Conservation (phyloP, 225 moss, liverwort and hornwort species). For the Ulota crispa region DNA sequence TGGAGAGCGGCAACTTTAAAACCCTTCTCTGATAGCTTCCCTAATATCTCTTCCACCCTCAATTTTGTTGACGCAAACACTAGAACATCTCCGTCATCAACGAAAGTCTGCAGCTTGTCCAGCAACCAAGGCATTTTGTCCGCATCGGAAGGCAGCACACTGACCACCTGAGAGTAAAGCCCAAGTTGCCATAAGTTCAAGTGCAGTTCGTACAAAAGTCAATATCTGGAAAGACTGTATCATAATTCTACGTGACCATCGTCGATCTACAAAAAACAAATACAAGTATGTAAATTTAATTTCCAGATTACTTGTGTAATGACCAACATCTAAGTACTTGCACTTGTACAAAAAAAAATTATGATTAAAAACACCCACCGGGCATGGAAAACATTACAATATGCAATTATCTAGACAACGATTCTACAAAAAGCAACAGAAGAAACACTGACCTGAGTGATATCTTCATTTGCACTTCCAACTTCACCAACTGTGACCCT, state of each 20-base stretch:
- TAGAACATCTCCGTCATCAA: constrained; percentile 92
- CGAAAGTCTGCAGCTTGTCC: constrained; percentile 67
- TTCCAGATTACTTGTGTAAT: constrained; percentile 26
- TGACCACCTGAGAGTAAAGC: constrained; percentile 49
- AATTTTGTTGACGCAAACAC: constrained; percentile 94
- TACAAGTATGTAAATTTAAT: neutral
- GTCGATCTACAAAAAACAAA: constrained; percentile 3
- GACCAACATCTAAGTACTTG: constrained; percentile 3
- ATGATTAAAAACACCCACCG: neutral
- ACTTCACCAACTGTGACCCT: constrained; percentile 88
- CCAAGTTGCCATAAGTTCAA: constrained; percentile 23
- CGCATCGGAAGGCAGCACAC: constrained; percentile 68
- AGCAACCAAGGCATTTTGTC: constrained; percentile 89
- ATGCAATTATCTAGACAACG: neutral
- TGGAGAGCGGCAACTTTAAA: constrained; percentile 94
- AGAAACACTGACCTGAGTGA: constrained; percentile 67
- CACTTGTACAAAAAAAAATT: neutral
- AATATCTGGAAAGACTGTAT: constrained; percentile 12
- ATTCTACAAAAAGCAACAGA: neutral
- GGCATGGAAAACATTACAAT: neutral
- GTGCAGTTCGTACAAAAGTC: neutral
- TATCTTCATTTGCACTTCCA: constrained; percentile 96
- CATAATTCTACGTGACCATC: neutral
- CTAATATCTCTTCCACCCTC: constrained; percentile 87
- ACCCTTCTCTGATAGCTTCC: constrained; percentile 62